Evolutionary conservation across 225 moss, liverwort and hornwort genomes (phyloP).

Genomic region (Neckera pumila): DNA sequence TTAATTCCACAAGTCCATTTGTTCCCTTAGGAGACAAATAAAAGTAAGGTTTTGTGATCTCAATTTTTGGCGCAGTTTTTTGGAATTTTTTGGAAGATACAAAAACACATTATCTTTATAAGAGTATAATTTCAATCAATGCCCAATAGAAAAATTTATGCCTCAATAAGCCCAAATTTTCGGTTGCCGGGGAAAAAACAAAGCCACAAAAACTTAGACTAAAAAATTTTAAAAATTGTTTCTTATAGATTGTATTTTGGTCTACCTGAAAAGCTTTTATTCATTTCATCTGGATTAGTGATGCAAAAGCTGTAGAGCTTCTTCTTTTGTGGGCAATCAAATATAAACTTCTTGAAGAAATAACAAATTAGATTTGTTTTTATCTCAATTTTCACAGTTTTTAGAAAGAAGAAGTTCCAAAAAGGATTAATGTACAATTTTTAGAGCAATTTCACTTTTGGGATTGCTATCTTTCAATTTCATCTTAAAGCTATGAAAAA

Average conservation of each 20-base stretch:
- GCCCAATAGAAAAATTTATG: fast-evolving
- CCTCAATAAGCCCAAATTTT: not conserved
- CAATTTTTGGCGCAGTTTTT: not conserved
- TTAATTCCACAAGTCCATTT: fast-evolving
- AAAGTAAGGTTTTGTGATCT: not conserved
- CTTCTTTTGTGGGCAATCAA: fast-evolving
- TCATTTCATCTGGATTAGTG: too few species aligned
- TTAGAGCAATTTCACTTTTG: too few species aligned
- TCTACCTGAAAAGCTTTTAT: too few species aligned
- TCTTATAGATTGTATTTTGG: too few species aligned
- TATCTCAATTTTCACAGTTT: not conserved
- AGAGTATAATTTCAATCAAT: fast-evolving
- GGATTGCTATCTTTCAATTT: too few species aligned
- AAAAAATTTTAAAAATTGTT: too few species aligned
- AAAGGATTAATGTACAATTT: too few species aligned
- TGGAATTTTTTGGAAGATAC: not conserved
- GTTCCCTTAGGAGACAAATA: fast-evolving
- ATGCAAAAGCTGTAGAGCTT: too few species aligned
- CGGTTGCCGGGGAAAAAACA: fast-evolving
- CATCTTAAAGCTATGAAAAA: fast-evolving
- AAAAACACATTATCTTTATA: fast-evolving
- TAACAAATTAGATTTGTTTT: not conserved
- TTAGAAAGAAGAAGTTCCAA: fast-evolving
- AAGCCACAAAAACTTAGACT: too few species aligned
- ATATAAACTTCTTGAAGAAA: fast-evolving